phyloP scores from a whole-genome alignment of 75 land plant species.

The Pinus taeda region DNA sequence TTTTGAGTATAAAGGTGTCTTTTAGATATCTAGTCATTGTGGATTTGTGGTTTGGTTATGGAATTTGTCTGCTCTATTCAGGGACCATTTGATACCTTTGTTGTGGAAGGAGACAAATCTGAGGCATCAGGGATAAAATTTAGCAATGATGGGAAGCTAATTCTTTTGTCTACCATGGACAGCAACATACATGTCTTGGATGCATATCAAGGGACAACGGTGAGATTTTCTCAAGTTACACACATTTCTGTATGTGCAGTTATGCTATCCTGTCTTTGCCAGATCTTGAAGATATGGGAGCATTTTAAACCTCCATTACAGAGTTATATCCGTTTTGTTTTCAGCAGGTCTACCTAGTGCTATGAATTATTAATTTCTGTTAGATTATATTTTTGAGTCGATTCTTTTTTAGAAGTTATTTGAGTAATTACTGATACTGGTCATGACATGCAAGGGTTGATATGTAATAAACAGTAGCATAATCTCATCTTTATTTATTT shows the following conservation, averaged over 20 bases:
- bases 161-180: slow-evolving; percentile 69
- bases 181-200: slow-evolving; percentile 78
- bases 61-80: slow-evolving; percentile 9
- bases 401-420: not conserved
- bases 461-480: not conserved
- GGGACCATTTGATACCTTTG: slow-evolving; percentile 86
- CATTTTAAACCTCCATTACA: not conserved
- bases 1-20: not conserved
- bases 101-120: slow-evolving; percentile 59
- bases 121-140: slow-evolving; percentile 82
- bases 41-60: not conserved
- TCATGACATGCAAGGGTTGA: not conserved
- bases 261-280: not conserved
- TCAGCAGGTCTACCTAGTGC: not conserved
- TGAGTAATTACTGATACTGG: not conserved
- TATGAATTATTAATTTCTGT: not conserved
- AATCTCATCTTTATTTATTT: not conserved
- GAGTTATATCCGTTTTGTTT: not conserved
- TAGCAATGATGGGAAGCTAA: slow-evolving; percentile 81
- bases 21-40: not conserved
- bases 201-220: slow-evolving; percentile 67
- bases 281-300: not conserved
- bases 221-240: slow-evolving; percentile 20
- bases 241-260: not conserved
- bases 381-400: not conserved